Conservation (phyloP, 2,329 filamentous ascomycete genomes). For the Claviceps arundinis region DNA sequence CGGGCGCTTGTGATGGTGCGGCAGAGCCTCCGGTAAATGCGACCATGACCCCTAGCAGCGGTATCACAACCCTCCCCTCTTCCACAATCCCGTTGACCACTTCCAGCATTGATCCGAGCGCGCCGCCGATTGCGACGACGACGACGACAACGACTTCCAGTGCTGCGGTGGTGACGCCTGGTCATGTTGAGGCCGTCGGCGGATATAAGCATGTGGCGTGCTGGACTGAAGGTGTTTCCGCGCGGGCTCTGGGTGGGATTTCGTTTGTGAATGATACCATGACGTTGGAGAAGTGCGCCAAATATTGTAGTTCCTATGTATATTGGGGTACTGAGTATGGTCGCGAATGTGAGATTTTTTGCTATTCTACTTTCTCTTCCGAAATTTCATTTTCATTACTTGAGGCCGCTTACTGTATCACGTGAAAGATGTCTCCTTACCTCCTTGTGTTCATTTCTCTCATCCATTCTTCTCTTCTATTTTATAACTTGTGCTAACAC, state of each 20-base stretch:
- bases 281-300: conserved; percentile 35
- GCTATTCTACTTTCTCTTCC: background rate
- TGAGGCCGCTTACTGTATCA: too few relatives aligned
- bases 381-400: too few relatives aligned
- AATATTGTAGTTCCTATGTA: conserved; percentile 30
- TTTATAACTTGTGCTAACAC: background rate
- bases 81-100: background rate
- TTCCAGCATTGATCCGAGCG: background rate
- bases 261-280: conserved; percentile 32
- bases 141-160: conserved; percentile 15
- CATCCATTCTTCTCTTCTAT: background rate
- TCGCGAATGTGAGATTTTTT: conserved; percentile 28
- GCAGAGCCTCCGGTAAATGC: conserved; percentile 8
- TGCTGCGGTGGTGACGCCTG: conserved; percentile 12
- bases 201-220: conserved; percentile 33
- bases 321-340: conserved; percentile 40
- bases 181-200: conserved; percentile 26
- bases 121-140: background rate
- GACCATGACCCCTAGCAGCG: conserved; percentile 6
- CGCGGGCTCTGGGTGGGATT: conserved; percentile 29
- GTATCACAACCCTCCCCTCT: conserved; percentile 6
- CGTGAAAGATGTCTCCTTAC: too few relatives aligned
- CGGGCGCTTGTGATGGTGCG: conserved; percentile 15
- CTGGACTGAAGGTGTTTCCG: conserved; percentile 31
- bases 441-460: background rate